Evolutionary conservation across 495 filamentous ascomycete genomes (phyloP).

Genomic region (Entonaema liquescens): DNA sequence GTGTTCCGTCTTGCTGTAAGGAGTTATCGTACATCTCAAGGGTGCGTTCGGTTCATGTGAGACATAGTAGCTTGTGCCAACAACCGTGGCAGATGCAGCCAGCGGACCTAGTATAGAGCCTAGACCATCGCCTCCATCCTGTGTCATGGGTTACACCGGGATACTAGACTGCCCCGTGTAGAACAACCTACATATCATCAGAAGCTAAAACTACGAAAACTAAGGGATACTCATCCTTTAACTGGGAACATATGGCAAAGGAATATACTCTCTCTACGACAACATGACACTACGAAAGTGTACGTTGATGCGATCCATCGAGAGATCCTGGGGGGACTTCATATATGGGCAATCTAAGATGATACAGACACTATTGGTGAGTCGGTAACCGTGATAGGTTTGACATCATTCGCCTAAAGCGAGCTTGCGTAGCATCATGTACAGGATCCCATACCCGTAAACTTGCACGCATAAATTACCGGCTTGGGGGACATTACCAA

Average conservation of each 20-base stretch:
- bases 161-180: background rate
- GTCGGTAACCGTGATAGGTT: conserved; percentile 32
- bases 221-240: background rate
- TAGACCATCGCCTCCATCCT: conserved; percentile 38
- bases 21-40: conserved; percentile 35
- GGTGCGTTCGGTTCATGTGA: conserved; percentile 23
- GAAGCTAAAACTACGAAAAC: background rate
- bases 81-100: conserved; percentile 9
- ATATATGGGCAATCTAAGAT: conserved; percentile 18
- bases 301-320: background rate
- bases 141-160: conserved; percentile 30
- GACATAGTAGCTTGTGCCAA: conserved; percentile 22
- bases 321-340: background rate
- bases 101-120: conserved; percentile 16
- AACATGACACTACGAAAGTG: conserved; percentile 15
- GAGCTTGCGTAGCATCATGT: conserved; percentile 36
- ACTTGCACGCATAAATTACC: conserved; percentile 13
- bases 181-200: background rate
- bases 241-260: background rate
- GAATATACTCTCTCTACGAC: conserved; percentile 4
- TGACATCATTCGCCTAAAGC: conserved; percentile 38
- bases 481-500: conserved; percentile 21
- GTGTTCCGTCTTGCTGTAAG: conserved; percentile 30
- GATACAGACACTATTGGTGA: conserved; percentile 16
- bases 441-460: conserved; percentile 16